A percentile compares a stretch with the other conserved stretches of the same genome.
Conservation (phyloP, 2,329 filamentous ascomycete species). For the Epichloe coenophiala region DNA sequence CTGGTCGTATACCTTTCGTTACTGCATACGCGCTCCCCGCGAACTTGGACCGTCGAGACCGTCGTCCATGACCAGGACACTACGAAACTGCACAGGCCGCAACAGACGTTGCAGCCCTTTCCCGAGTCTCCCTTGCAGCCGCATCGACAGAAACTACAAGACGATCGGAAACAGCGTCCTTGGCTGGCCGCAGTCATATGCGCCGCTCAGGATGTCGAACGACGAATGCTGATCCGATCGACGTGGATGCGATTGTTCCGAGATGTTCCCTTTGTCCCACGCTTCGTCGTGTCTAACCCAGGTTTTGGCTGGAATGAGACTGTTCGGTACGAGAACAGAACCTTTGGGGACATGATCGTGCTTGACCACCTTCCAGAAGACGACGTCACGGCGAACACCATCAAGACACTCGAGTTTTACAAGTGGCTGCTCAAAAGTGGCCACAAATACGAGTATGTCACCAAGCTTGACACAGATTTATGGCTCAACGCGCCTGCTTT, state of each 20-base stretch:
- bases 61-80: slow-evolving; percentile 4
- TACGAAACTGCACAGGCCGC: background rate
- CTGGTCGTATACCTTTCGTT: background rate
- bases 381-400: slow-evolving; percentile 18
- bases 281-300: slow-evolving; percentile 20
- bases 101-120: slow-evolving; percentile 12
- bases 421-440: slow-evolving; percentile 15
- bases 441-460: slow-evolving; percentile 16
- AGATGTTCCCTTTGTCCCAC: slow-evolving; percentile 16
- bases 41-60: slow-evolving; percentile 4
- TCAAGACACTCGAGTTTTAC: slow-evolving; percentile 21
- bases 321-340: slow-evolving; percentile 17
- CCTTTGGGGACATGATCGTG: slow-evolving; percentile 21
- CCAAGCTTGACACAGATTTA: slow-evolving; percentile 20
- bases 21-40: background rate
- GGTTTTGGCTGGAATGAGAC: slow-evolving; percentile 13
- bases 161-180: slow-evolving; percentile 5
- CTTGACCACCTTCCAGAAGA: slow-evolving; percentile 19
- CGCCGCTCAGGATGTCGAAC: slow-evolving; percentile 14
- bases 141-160: background rate
- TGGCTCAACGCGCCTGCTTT: slow-evolving; percentile 19
- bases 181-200: slow-evolving; percentile 19
- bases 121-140: slow-evolving; percentile 12
- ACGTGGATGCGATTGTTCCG: slow-evolving; percentile 19
- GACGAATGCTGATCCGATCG: slow-evolving; percentile 17